A percentile compares a stretch with the other conserved stretches of the same genome.
Evolutionary conservation across 2,329 filamentous ascomycete genomes (phyloP).

Genomic region (Trichoderma sp.): DNA sequence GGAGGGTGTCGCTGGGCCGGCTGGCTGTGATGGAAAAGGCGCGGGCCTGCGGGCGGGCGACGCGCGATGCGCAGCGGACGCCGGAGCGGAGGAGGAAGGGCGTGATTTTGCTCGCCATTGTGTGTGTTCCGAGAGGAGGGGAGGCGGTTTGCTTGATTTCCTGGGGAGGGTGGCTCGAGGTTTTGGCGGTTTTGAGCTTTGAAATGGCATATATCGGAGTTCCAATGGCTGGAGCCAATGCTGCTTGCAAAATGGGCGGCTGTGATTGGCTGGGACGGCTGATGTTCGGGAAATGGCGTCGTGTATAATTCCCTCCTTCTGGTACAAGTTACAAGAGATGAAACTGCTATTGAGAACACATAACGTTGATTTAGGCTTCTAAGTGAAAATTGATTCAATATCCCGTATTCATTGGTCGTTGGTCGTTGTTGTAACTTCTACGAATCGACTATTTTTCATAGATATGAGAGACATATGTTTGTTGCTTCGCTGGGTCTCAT

Average conservation of each 20-base stretch:
- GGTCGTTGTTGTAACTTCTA: too few relatives aligned
- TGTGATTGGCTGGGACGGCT: slow-evolving; percentile 29
- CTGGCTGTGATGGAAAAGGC: slow-evolving; percentile 69
- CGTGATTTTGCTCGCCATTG: slow-evolving; percentile 82
- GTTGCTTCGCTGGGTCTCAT: background rate
- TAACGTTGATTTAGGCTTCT: background rate
- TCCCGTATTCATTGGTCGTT: background rate
- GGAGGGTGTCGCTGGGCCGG: slow-evolving; percentile 70
- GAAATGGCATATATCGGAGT: slow-evolving; percentile 38
- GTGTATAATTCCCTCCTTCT: background rate
- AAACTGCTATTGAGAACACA: background rate
- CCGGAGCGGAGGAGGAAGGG: slow-evolving; percentile 72
- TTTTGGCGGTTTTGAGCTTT: slow-evolving; percentile 30
- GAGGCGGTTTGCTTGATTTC: slow-evolving; percentile 24
- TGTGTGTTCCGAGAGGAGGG: slow-evolving; percentile 24
- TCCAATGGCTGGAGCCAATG: slow-evolving; percentile 41
- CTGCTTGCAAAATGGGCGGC: slow-evolving; percentile 30
- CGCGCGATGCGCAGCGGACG: slow-evolving; percentile 63
- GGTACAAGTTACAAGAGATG: too few relatives aligned
- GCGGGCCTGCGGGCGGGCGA: slow-evolving; percentile 64
- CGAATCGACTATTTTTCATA: too few relatives aligned
- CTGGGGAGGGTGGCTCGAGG: background rate
- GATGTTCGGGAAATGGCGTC: slow-evolving; percentile 22
- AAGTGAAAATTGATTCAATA: background rate
- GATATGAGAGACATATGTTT: too few relatives aligned